phyloP scores from a whole-genome alignment of 2,329 filamentous ascomycete genomes.

The Stagonosporopsis rhizophila region DNA sequence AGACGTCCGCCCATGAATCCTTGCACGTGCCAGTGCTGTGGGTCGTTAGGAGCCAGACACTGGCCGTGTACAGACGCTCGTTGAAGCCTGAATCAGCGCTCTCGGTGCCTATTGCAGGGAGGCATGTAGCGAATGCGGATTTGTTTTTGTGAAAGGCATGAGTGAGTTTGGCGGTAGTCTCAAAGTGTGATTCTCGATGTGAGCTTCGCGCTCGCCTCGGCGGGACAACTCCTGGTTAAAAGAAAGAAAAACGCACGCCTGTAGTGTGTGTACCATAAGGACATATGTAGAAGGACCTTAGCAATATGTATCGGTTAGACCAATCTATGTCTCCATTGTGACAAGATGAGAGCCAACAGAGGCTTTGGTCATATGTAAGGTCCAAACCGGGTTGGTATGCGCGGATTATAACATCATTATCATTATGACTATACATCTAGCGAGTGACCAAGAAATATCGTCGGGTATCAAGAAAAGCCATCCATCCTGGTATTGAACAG shows the following conservation, averaged over 20 bases:
- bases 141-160: background rate
- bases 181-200: too few relatives aligned
- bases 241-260: too few relatives aligned
- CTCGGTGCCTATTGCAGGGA: too few relatives aligned
- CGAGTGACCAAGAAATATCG: slow-evolving; percentile 10
- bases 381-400: background rate
- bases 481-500: slow-evolving; percentile 9
- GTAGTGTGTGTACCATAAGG: too few relatives aligned
- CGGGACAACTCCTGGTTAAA: too few relatives aligned
- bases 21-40: background rate
- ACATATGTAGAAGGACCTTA: too few relatives aligned
- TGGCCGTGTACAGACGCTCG: background rate
- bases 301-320: too few relatives aligned
- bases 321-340: too few relatives aligned
- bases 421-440: slow-evolving; percentile 1
- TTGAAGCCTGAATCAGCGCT: background rate
- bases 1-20: background rate
- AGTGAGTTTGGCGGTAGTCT: background rate
- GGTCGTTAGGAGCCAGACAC: background rate
- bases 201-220: too few relatives aligned
- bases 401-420: background rate
- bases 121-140: background rate
- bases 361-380: background rate
- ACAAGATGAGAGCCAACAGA: too few relatives aligned
- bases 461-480: slow-evolving; percentile 18